Evolutionary conservation across 805 yeast species (phyloP), one percentile per base, ranked within the genome.

Genomic region (Maudiozyma turicensis): DNA sequence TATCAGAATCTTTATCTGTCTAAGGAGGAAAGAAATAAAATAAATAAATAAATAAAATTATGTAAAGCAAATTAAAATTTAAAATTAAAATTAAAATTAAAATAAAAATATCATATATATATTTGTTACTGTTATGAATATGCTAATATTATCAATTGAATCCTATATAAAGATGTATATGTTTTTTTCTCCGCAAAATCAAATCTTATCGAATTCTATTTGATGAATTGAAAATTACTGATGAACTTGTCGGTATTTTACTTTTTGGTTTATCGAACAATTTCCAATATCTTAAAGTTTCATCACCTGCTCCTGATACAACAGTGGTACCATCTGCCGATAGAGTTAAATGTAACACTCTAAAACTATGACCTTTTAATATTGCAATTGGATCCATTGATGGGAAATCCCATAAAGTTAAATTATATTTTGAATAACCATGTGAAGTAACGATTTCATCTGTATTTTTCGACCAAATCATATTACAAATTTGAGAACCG

Each of bases 251-350:
- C 10, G 77, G 77, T 39, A 70, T 72, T 49, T 78, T 82, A 45
- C 70, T 69, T 57, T 77, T 81, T 51, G 75, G 80, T 63, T 84
- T 86, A 51, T 87, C 95, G 69, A 90, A 93, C 1, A 90, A 85
- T 57, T 88, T 89, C 99, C 99, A 93, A 63, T 93, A 87, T 54
- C 99, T 68, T 49, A 93, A 70, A 0, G 99, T 93, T 66, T 93
- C 99, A 68, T 93, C 99, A 5, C 98, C 99, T 1, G 99, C 97
- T 1, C 99, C 99, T 0, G 99, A 90, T 2, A 91, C 99, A 11
- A 93, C 84, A 0, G 97, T 89, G 53, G 87, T 89, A 0, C 99
- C 99, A 68, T 93, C 98, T 0, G 97, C 96, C 15, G 95, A 85
- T 69, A 91, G 73, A 5, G 96, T 80, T 57, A 93, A 72, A 64